A percentile compares a stretch with the other conserved stretches of the same genome.
Conservation (phyloP, 345 rosid genomes). For the Dovyalis caffra region DNA sequence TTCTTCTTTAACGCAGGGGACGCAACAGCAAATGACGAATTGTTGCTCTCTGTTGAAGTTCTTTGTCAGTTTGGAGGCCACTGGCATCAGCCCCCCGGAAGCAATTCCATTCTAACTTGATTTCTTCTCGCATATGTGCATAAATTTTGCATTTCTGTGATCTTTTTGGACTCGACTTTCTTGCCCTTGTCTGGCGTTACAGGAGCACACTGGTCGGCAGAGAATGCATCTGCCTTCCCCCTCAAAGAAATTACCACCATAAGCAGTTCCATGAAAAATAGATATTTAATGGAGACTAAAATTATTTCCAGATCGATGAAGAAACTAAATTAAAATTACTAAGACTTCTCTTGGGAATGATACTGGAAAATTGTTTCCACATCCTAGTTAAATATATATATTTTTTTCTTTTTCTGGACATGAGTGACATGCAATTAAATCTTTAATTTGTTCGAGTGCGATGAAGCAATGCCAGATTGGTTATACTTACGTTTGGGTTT, state of each 20-base stretch:
- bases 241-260: conserved; percentile 36
- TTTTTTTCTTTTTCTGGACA: neutral
- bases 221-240: conserved; percentile 22
- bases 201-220: conserved; percentile 35
- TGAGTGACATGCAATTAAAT: neutral
- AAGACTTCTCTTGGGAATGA: neutral
- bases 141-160: conserved; percentile 17
- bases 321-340: neutral
- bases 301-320: conserved; percentile 8
- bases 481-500: conserved; percentile 30
- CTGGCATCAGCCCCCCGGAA: conserved; percentile 10
- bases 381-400: neutral
- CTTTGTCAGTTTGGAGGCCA: conserved; percentile 16
- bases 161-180: conserved; percentile 15
- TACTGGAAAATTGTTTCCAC: neutral
- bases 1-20: conserved; percentile 21
- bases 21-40: conserved; percentile 25
- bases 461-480: neutral
- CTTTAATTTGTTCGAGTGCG: too few species aligned
- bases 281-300: conserved; percentile 7
- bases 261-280: conserved; percentile 13
- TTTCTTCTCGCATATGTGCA: conserved; percentile 15
- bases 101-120: conserved; percentile 23
- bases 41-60: conserved; percentile 21
- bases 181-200: conserved; percentile 54